Evolutionary conservation across 345 rosid species (phyloP).

Genomic region (Gossypium rotundifolium): DNA sequence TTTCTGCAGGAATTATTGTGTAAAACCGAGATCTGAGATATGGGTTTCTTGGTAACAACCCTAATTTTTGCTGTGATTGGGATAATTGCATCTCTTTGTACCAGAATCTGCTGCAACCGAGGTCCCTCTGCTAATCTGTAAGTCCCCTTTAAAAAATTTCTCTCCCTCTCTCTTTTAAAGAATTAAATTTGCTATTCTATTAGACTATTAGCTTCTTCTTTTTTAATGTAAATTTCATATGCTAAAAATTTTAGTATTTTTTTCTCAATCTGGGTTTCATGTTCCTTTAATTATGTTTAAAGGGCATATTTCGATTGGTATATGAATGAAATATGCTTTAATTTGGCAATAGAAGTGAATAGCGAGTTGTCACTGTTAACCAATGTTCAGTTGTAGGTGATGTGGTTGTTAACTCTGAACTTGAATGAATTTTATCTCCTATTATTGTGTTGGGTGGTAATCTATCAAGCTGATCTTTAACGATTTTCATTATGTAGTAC

Average conservation of each 20-base stretch:
- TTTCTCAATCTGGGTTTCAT: neutral
- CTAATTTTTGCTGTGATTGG: constrained; percentile 77
- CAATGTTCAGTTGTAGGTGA: neutral
- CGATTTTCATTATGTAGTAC: neutral
- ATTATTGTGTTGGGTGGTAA: too few relatives aligned
- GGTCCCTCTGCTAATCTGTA: constrained; percentile 93
- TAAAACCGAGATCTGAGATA: constrained; percentile 31
- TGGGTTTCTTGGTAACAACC: constrained; percentile 89
- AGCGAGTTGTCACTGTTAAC: neutral
- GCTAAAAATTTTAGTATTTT: neutral
- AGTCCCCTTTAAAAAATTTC: constrained; percentile 11
- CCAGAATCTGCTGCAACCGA: constrained; percentile 83
- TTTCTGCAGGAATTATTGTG: constrained; percentile 20
- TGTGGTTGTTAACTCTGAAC: neutral
- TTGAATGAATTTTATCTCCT: neutral
- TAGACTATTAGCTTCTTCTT: neutral
- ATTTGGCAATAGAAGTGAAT: neutral
- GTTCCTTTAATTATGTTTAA: neutral
- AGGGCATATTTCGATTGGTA: neutral
- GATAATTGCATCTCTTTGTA: constrained; percentile 66
- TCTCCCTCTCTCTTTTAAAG: too few relatives aligned
- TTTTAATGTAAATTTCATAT: neutral
- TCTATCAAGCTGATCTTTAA: neutral
- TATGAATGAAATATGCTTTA: neutral
- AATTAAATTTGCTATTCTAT: neutral